Percentiles rank a stretch among this genome's conserved stretches.
Conservation (phyloP, 1,284 basidiomycete genomes). For the Ustilago cynodontis region DNA sequence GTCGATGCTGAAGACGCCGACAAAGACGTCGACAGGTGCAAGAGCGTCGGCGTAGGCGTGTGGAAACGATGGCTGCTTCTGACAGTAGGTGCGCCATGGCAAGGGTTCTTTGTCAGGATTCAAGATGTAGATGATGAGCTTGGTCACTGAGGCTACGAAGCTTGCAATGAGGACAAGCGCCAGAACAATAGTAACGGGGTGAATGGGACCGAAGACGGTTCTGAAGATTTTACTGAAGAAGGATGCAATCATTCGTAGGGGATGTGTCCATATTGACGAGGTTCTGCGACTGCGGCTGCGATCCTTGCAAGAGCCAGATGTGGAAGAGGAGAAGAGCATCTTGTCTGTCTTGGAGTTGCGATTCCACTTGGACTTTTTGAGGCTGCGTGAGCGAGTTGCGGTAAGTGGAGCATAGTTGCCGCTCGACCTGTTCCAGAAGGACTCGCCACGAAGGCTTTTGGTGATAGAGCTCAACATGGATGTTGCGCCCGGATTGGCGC, state of each 20-base stretch:
- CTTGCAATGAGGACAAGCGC: constrained; percentile 56
- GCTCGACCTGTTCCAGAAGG: constrained; percentile 44
- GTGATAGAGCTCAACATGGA: constrained; percentile 45
- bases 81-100: constrained; percentile 93
- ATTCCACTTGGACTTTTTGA: constrained; percentile 47
- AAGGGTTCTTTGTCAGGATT: constrained; percentile 95
- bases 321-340: constrained; percentile 27
- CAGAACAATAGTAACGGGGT: constrained; percentile 55
- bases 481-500: constrained; percentile 10
- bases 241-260: constrained; percentile 32
- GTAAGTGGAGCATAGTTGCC: constrained; percentile 21
- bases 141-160: constrained; percentile 59
- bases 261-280: constrained; percentile 32
- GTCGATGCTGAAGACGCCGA: constrained; percentile 93
- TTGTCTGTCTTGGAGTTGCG: constrained; percentile 46
- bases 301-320: constrained; percentile 24
- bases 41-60: constrained; percentile 75
- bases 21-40: constrained; percentile 87
- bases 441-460: constrained; percentile 33
- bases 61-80: constrained; percentile 73
- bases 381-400: constrained; percentile 35
- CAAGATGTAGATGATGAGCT: constrained; percentile 83
- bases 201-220: constrained; percentile 54
- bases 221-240: constrained; percentile 51
- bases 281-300: constrained; percentile 30